Base-by-base conservation (phyloP, 495 filamentous ascomycete genomes). In the Trichoderma gamsii region DNA sequence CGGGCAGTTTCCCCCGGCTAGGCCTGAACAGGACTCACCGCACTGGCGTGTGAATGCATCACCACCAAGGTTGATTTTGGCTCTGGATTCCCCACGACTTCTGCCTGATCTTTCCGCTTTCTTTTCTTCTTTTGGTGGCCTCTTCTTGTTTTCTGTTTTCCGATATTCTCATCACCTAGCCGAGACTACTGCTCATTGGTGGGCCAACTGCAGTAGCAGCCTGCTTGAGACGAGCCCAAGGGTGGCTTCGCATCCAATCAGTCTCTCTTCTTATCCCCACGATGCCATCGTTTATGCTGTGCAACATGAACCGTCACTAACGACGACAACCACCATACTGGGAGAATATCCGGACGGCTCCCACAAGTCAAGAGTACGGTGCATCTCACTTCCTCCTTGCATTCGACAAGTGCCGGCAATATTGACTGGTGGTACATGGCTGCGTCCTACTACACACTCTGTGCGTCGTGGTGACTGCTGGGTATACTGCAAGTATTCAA, bases 221-320 rank as follows among this genome's bases (percentile, higher is more conserved):
- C 49, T 21, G 21, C 27, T 18, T 32, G 56, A 61, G 27, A 32
- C 56, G 32, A 11, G 9, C 16, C 12, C 51, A 56, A 25, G 56
- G 16, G 23, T 15, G 25, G 18, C 18, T n/a, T 52, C 52, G 8
- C 27, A 32, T 61, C 56, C 56, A 61, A 61, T 61, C 56, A 61
- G 27, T 5, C 56, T 32, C 23, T 21, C 25, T 29, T 27, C 11
- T 61, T 21, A 29, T 32, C 23, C 8, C 25, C 56, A 32, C 56
- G 56, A 27, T 61, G 56, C 56, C 56, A 61, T 35, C 56, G 56
- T 61, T 21, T 21, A 25, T 32, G 23, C 56, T 32, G 56, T 61
- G 56, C 27, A n/a, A 61, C 56, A 61, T 61, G 56, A 16, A 12
- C 56, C 56, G 2, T 29, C 56, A 29, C 13, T 61, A 29, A 29